Base-by-base conservation (phyloP, 2,329 filamentous ascomycete genomes). In the Claviceps sp. region DNA sequence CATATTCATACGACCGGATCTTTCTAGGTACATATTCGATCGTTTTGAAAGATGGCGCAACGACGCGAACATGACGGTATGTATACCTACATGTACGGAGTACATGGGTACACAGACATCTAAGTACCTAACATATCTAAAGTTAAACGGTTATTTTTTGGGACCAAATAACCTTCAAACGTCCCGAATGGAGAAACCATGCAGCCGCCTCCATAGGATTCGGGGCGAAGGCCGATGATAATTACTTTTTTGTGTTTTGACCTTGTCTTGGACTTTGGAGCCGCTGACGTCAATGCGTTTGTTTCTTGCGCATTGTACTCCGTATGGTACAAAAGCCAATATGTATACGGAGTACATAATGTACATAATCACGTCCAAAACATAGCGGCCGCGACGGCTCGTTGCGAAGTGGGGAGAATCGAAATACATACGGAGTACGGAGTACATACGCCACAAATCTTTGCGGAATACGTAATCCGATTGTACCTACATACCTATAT, bases 331-430 rank as follows among this genome's bases (percentile, higher is more conserved):
- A n/a, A n/a, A 34, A n/a, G 16, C 24, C 22, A n/a, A n/a, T n/a
- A n/a, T n/a, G n/a, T n/a, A n/a, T n/a, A n/a, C n/a, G n/a, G n/a
- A n/a, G n/a, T 24, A 16, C 42, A 26, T 34, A 11, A 34, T 11
- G 19, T 19, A 19, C 19, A 19, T 19, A 19, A 19, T 19, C 30
- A 34, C 45, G 22, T 48, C 16, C 30, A 30, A 17, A 44, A 46
- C 39, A 45, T 45, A 44, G 39, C 44, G 50, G 45, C 34, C 47
- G 47, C 46, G 30, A 47, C 46, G 46, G 46, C 50, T 48, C 50
- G 44, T 37, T 45, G 19, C 50, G 50, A 39, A 24, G 43, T 45
- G 39, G 26, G 38, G n/a, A 40, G 24, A 48, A 17, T 39, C 22
- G 37, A 47, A 38, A 22, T 34, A 26, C n/a, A n/a, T n/a, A n/a